Base-by-base conservation (phyloP, 768 basidiomycete genomes). In the Boletus barrowsii region DNA sequence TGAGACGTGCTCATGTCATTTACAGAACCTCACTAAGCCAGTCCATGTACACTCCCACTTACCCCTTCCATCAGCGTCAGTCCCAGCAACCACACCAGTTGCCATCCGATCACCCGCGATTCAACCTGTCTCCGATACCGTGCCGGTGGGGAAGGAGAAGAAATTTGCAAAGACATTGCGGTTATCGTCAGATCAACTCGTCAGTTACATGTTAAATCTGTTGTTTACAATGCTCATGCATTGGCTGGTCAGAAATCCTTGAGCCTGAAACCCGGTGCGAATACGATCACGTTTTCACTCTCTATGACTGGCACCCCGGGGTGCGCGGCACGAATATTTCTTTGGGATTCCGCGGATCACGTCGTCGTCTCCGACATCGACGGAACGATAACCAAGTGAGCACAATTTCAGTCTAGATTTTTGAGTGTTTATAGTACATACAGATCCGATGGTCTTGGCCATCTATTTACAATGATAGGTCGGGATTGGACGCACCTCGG, bases 401-500 rank as follows among this genome's bases (percentile, higher is more conserved):
- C 65, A 17, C 3, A 3, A 10, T 30, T 9, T 18, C 9, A 8
- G n/a, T n/a, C 37, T n/a, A 17, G 17, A 17, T 32, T 5, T 37
- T 44, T 8, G 18, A 42, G 18, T 7, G 17, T 37, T 26, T 32
- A 57, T 40, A 2, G 5, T 20, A 18, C 8, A 17, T 41, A 11
- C 17, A 96, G 93, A 68, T 98, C 95, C 2, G 96, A 98, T 71
- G 96, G 93, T 2, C 76, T 98, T 7, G 96, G 96, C 0, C 96
- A 98, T 67, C 87, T 99, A 47, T 94, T 97, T 64, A 95, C 94
- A 3, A 93, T 97, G 82, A 94, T 98, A 59, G 97, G 96, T 9
- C 85, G 95, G 10, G 96, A 98, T 69, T 98, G 96, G 97, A 98
- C 96, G 3, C 96, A 98, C 70, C 76, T 90, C 5, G 96, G 97